phyloP scores from a whole-genome alignment of 768 basidiomycete species.

The Mycena venus region DNA sequence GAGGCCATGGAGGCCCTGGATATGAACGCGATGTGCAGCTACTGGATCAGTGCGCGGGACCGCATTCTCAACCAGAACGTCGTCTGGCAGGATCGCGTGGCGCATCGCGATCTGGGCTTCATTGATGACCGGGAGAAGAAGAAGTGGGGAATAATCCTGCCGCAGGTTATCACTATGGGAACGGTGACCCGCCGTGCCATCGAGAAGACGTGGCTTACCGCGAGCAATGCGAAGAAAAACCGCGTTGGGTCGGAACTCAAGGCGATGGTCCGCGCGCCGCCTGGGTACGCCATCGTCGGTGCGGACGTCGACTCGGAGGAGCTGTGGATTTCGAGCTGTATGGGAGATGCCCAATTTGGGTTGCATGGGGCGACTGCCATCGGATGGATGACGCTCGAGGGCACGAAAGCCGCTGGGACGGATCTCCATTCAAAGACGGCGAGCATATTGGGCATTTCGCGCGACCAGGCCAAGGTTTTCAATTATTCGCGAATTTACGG shows the following conservation, averaged over 20 bases:
- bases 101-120: constrained; percentile 66
- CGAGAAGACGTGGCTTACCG: constrained; percentile 98
- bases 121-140: constrained; percentile 43
- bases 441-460: constrained; percentile 89
- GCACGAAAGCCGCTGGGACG: constrained; percentile 94
- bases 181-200: constrained; percentile 98
- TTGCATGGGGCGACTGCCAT: constrained; percentile 96
- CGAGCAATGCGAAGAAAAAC: constrained; percentile 97
- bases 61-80: constrained; percentile 94
- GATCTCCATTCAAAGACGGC: constrained; percentile 98
- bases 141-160: constrained; percentile 93
- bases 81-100: constrained; percentile 74
- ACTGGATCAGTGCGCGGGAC: constrained; percentile 97
- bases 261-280: constrained; percentile 95
- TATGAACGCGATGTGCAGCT: constrained; percentile 94
- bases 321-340: constrained; percentile 97
- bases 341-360: constrained; percentile 99
- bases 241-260: constrained; percentile 99
- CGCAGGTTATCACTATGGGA: constrained; percentile 98
- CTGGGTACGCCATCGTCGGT: constrained; percentile 94
- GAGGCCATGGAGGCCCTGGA: constrained; percentile 89
- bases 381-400: constrained; percentile 99
- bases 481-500: constrained; percentile 99
- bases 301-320: constrained; percentile 99
- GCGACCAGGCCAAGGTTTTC: constrained; percentile 98